Percentiles rank a stretch among this genome's conserved stretches.
phyloP scores from a whole-genome alignment of 768 basidiomycete species.

The Rhodotorula paludigena region DNA sequence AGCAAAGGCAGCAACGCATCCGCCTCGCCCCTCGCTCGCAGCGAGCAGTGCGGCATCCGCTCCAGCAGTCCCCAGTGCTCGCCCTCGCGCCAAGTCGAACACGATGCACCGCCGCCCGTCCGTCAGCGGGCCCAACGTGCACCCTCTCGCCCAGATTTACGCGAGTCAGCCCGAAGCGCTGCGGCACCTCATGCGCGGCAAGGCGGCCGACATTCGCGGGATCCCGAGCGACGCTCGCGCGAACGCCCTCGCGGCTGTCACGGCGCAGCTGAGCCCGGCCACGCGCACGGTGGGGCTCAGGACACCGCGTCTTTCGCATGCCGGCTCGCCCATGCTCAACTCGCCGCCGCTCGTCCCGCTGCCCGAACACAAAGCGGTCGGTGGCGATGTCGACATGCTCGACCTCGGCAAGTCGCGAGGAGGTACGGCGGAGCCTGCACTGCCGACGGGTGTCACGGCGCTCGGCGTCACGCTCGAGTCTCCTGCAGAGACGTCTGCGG shows the following conservation, averaged over 20 bases:
- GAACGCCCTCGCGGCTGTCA: not conserved
- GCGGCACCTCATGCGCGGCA: not conserved
- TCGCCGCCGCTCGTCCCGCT: slow-evolving; percentile 12
- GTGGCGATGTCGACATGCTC: not conserved
- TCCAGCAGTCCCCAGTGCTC: not conserved
- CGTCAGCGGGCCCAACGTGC: slow-evolving; percentile 1
- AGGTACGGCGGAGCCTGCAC: not conserved
- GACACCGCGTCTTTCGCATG: too few relatives aligned
- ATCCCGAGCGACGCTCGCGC: slow-evolving; percentile 3
- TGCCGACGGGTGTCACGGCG: not conserved
- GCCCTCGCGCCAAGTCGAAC: not conserved
- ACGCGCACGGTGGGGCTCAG: not conserved
- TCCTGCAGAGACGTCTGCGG: not conserved
- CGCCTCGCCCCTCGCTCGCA: not conserved
- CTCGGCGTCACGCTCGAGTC: slow-evolving; percentile 9
- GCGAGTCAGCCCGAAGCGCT: not conserved
- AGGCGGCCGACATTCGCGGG: not conserved
- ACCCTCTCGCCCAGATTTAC: slow-evolving; percentile 6
- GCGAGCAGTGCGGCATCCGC: not conserved
- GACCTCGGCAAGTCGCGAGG: not conserved
- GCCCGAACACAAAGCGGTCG: not conserved
- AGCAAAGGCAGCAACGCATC: not conserved
- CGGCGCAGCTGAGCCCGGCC: slow-evolving; percentile 1
- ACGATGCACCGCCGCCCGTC: slow-evolving; percentile 6
- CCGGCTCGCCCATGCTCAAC: not conserved